Evolutionary conservation across 176 grass and related monocot species (phyloP), one percentile per base, ranked within the genome.

Genomic region (Cenchrus fungigraminus): DNA sequence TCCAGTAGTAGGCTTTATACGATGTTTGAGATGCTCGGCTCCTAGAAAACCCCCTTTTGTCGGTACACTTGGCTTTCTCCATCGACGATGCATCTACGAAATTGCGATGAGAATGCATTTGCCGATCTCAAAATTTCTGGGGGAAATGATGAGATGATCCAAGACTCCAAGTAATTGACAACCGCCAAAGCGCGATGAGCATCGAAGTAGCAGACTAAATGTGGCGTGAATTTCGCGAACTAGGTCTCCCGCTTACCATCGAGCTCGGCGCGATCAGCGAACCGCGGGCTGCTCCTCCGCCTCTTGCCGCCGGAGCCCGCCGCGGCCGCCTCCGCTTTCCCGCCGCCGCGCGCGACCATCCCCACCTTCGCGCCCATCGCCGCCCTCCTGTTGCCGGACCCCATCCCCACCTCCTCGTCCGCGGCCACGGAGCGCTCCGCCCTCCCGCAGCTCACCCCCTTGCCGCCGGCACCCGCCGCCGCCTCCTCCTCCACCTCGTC

Each of bases 261-360:
- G 11, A n/a, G 15, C 0, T 17, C 74, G 53, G 16, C 73, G 53
- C 50, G 52, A 76, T 20, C 52, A 57, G 16, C 31, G 53, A 76
- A 40, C 20, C 53, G 29, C 54, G 32, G 34, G 53, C 74, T 59
- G 19, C 53, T 42, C 17, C 53, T 42, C 17, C 32, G 34, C 53
- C 19, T 59, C 32, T 42, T 40, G 31, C 32, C 53, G 32, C 53
- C 53, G 53, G 0, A 52, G 73, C 4, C 52, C 51, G 8, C 51
- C 0, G 29, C 73, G 20, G 19, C 73, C 74, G 4, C 17, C 51
- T 11, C 29, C 31, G 31, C 53, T 10, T 13, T 77, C 74, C 53
- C 73, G 32, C 53, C 10, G 74, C 32, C 73, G 73, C 73, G 73
- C 52, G 31, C 51, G 52, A 57, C 72, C 50, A 55, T 34, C 50